Base-by-base conservation (phyloP, 192 early-diverging fungal genomes). In the Coemansia sp. region DNA sequence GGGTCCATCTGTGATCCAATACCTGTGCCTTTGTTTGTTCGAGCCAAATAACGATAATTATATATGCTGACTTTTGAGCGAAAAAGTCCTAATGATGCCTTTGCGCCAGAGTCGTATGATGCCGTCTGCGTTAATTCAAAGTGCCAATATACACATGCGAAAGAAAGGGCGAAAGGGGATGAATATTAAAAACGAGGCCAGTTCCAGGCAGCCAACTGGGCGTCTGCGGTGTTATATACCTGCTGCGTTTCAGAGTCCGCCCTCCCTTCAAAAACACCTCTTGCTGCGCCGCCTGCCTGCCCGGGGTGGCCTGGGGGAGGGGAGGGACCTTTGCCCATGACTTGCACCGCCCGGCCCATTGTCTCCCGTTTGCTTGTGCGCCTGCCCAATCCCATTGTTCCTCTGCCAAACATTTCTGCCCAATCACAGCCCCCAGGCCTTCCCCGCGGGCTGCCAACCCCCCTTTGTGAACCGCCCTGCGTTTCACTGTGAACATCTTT, bases 301-400 rank as follows among this genome's bases (percentile, higher is more conserved):
- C 48, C 22, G 45, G 56, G 29, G 56, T 29, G 22, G 68, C 52
- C 35, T 50, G 49, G 55, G 54, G 58, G 47, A 61, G 60, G 59
- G 58, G 53, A 55, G 56, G 68, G 68, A 55, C 6, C 39, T 45
- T 37, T 67, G 65, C 68, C 74, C 70, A 73, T 73, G 70, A 73
- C 70, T 67, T 64, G 70, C 55, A 43, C 55, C 60, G 47, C 58
- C 70, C 70, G 56, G 63, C 17, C 43, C 74, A 76, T 76, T 76
- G 74, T 71, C 54, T 50, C 53, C 63, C 47, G 35, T 56, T 53
- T 51, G 63, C 56, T 63, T 60, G 57, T 43, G 41, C 41, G 37
- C 32, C 32, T 35, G 55, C 55, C 55, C 53, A 55, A 29, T 29
- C 47, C 56, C 69, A 52, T 65, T 71, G 63, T 63, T 59, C 58